Base-by-base conservation (phyloP, 352 stramenopile species). In the Phytophthora capsici region DNA sequence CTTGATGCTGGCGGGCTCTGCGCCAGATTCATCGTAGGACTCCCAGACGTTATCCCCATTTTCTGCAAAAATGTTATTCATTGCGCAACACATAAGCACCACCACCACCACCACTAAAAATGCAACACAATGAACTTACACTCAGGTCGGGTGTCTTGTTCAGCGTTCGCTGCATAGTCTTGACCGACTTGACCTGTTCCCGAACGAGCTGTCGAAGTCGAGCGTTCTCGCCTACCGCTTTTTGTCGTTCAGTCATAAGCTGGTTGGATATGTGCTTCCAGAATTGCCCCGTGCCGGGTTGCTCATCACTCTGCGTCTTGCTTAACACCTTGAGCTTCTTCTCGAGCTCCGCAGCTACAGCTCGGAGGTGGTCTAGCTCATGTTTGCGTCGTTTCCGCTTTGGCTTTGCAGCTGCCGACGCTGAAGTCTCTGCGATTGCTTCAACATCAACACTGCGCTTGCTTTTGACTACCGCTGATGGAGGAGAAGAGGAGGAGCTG, bases 301-400 rank as follows among this genome's bases (percentile, higher is more conserved):
- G 70, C 2, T 77, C 68, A 4, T 41, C 19, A 20, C 58, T 63
- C 23, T 71, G 56, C 14, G 52, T 41, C 16, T 75, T 49, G 51
- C 75, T 80, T 1, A 90, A 46, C 16, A 55, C 45, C 23, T 69
- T 38, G 26, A 90, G 71, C 55, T 88, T 78, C 47, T 63, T 69
- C 43, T 88, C 78, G 14, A 88, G 67, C 38, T 73, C 70, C 23
- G 48, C 47, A 8, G 76, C 73, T 16, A 80, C 64, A 4, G 63
- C 62, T 51, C 78, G 78, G 43, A 88, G 60, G n/a, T 74, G 63
- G 46, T 84, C 76, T n/a, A 88, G 60, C 63, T 88, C 76, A 40
- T 84, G 78, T 56, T 85, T 88, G 54, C 71, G 75, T 12, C 73
- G 63, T 63, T 82, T 85, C 16, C 78, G 73, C n/a, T 63, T 85